These are phyloP conservation scores for Fraxinus nigra DNA, from an alignment of 305 asterid species.

Conservation along the genomic window DNA sequence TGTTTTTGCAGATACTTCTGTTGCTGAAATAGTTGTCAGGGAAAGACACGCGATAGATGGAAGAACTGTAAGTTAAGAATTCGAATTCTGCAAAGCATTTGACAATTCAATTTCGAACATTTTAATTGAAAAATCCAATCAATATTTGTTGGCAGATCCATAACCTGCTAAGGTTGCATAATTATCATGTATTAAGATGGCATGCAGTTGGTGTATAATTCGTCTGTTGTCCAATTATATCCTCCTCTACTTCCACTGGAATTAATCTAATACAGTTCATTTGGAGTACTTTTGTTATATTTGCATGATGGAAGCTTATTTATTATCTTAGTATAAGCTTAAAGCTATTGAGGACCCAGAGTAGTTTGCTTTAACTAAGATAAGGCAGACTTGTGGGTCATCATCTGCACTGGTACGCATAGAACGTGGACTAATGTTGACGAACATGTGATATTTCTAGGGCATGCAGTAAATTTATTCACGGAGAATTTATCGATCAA, in stretches of 20 bases:
- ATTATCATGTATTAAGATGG: neutral
- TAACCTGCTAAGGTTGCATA: neutral
- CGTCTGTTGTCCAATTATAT: neutral
- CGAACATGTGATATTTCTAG: neutral
- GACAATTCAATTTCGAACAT: neutral
- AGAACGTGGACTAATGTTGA: neutral
- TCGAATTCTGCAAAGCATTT: neutral
- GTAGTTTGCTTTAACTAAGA: neutral
- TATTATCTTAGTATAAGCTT: neutral
- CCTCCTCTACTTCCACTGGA: neutral
- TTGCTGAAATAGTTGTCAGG: slow-evolving; percentile 77
- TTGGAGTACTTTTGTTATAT: neutral
- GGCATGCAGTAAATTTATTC: neutral
- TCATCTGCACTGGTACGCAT: neutral
- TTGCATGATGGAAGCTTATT: neutral
- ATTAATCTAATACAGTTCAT: neutral
- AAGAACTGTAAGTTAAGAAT: slow-evolving; percentile 56
- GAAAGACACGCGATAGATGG: slow-evolving; percentile 73
- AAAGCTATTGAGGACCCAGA: neutral
- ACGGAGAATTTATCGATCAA: neutral
- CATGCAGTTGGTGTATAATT: neutral
- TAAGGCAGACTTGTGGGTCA: neutral
- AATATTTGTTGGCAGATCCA: neutral
- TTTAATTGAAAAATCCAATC: neutral
- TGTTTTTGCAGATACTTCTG: slow-evolving; percentile 62